phyloP scores from a whole-genome alignment of 2,329 filamentous ascomycete genomes.

The Clonostachys byssicola region DNA sequence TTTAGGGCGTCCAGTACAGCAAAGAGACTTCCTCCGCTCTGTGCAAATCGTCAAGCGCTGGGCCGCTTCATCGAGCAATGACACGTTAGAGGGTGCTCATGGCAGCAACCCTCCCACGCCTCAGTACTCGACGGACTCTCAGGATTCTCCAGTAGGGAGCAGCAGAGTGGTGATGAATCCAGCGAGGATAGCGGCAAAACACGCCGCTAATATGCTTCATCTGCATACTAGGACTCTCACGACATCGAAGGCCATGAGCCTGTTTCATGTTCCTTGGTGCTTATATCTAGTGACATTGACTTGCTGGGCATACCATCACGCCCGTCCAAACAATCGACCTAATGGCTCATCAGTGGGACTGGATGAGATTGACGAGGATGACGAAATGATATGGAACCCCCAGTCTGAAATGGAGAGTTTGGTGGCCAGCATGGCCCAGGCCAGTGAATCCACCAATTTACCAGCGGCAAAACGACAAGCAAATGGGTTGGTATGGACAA shows the following conservation, averaged over 20 bases:
- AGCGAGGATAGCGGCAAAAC: conserved; percentile 42
- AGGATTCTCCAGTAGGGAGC: conserved; percentile 2
- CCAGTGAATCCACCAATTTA: conserved; percentile 21
- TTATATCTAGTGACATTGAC: conserved; percentile 55
- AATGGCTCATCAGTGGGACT: conserved; percentile 1
- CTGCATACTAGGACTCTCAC: conserved; percentile 34
- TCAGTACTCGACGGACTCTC: neutral
- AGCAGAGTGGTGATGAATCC: conserved; percentile 1
- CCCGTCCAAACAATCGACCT: conserved; percentile 6
- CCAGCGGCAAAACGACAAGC: conserved; percentile 39
- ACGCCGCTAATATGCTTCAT: conserved; percentile 45
- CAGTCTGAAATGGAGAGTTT: conserved; percentile 40
- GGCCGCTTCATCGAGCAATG: conserved; percentile 15
- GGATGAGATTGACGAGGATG: conserved; percentile 23
- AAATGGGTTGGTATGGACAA: conserved; percentile 47
- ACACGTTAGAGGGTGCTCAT: conserved; percentile 2
- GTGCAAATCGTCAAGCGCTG: conserved; percentile 47
- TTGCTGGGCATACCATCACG: conserved; percentile 53
- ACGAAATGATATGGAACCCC: conserved; percentile 46
- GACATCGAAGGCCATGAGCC: conserved; percentile 44
- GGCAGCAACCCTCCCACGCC: neutral
- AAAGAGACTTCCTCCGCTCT: conserved; percentile 42
- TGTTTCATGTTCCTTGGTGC: conserved; percentile 60
- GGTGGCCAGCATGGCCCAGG: conserved; percentile 29
- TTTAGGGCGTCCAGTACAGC: conserved; percentile 47